phyloP scores from a whole-genome alignment of 805 yeast species.

The Ogataea zsoltii region DNA sequence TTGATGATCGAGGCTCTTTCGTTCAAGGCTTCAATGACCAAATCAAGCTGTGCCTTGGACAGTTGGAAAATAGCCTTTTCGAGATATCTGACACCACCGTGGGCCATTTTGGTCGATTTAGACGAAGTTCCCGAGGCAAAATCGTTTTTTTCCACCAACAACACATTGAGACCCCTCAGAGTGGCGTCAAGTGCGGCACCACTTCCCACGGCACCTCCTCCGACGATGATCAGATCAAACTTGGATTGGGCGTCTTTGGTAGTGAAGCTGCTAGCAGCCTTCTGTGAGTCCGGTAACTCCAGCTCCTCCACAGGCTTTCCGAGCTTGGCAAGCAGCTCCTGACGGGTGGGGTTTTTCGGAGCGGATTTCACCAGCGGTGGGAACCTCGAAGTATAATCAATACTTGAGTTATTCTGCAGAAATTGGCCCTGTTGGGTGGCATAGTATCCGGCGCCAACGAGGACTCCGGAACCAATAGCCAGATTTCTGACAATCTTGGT shows the following conservation, averaged over 20 bases:
- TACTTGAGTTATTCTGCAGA: conserved; percentile 14
- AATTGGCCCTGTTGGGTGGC: conserved; percentile 10
- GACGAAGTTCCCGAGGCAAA: conserved; percentile 93
- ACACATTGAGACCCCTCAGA: conserved; percentile 86
- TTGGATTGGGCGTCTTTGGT: conserved; percentile 43
- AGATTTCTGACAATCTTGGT: conserved; percentile 4
- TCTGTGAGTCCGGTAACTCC: conserved; percentile 7
- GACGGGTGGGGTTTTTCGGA: conserved; percentile 57
- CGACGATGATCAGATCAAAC: conserved; percentile 82
- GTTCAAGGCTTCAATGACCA: conserved; percentile 85
- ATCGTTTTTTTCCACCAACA: conserved; percentile 83
- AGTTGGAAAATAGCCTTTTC: conserved; percentile 94
- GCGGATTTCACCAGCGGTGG: conserved; percentile 47
- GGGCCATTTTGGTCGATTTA: conserved; percentile 93
- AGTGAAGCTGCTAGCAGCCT: conserved; percentile 11
- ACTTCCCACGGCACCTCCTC: conserved; percentile 96
- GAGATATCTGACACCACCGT: conserved; percentile 94
- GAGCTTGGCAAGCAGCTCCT: conserved; percentile 50
- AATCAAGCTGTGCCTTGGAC: conserved; percentile 83
- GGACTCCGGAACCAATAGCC: conserved; percentile 11
- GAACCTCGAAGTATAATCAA: conserved; percentile 17
- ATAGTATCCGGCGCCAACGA: conserved; percentile 13
- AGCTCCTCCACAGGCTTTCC: conserved; percentile 25
- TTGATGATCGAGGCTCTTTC: conserved; percentile 84
- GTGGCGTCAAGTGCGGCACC: conserved; percentile 93